Base-by-base conservation (phyloP, 306 rosid genomes). In the Prinsepia uniflora region DNA sequence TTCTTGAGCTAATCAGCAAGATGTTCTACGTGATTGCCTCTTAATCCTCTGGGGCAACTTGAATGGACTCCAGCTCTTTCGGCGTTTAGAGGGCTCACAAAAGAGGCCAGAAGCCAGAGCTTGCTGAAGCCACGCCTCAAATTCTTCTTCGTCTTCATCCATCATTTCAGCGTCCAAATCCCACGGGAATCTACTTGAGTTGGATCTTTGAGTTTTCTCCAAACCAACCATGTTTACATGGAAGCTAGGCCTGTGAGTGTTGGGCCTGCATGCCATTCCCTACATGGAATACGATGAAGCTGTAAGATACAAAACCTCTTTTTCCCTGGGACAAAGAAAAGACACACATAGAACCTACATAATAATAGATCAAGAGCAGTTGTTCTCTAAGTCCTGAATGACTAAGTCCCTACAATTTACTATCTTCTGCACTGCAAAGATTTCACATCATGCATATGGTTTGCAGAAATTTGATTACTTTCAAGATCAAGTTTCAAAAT, bases 261-360 rank as follows among this genome's bases (percentile, higher is more conserved):
- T 95, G 8, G 97, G 97, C 71, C 99, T 89, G 77, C 99, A 91
- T 30, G 97, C 93, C 99, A 95, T 95, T 86, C 96, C 97, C 99
- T 95, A 84, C 71, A 75, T 12, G 71, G 68, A 71, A 70, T 36
- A 63, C 42, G 59, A 44, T 48, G 18, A 73, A 68, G 49, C 63
- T 20, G 73, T 73, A 48, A 75, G 68, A 68, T 36, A 45, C 10
- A 9, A 40, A 40, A 9, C 65, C 54, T 24, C 10, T 3, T 43
- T 45, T 20, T 18, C 4, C 49, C 44, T 62, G 10, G 20, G 12
- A 8, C 20, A 17, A 20, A 54, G 61, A 58, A 48, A 36, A 55
- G 65, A n/a, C 8, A 57, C 72, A 73, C 45, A 12, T 24, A 18
- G 59, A 18, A 52, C 43, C 22, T 55, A 8, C 46, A 17, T 6